These are phyloP conservation scores for Eutypa lata DNA, from an alignment of 2,329 filamentous ascomycete genomes.

Conservation along the genomic window DNA sequence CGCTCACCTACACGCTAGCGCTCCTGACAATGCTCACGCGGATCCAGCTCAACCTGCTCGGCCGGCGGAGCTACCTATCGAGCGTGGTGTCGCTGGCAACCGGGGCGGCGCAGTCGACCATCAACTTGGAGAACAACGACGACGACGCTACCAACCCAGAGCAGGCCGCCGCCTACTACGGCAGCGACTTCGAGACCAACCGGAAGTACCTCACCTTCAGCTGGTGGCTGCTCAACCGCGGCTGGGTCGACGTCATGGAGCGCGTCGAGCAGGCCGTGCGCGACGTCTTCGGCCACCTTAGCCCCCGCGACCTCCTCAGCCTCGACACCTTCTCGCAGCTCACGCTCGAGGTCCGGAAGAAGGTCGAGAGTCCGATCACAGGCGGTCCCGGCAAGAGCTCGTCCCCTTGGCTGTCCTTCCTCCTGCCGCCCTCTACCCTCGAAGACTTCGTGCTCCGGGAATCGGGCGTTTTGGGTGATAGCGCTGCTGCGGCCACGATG, in stretches of 20 bases:
- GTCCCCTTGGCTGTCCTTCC: conserved; percentile 75
- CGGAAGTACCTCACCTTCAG: conserved; percentile 92
- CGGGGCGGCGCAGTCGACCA: conserved; percentile 68
- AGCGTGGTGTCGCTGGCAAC: conserved; percentile 90
- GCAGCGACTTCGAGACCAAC: conserved; percentile 95
- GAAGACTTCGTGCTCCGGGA: conserved; percentile 83
- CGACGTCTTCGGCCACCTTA: conserved; percentile 84
- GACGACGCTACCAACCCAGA: conserved; percentile 85
- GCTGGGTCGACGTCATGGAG: conserved; percentile 78
- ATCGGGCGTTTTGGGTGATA: conserved; percentile 69
- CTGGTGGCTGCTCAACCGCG: conserved; percentile 94
- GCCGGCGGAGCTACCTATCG: conserved; percentile 90
- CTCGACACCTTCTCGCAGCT: conserved; percentile 77
- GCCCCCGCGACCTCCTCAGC: conserved; percentile 83
- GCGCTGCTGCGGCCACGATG: conserved; percentile 35
- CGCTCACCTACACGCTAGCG: conserved; percentile 84
- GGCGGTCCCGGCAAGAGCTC: background rate
- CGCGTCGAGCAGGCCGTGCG: conserved; percentile 83
- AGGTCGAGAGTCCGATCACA: conserved; percentile 65
- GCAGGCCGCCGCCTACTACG: conserved; percentile 60
- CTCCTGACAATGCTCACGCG: conserved; percentile 89
- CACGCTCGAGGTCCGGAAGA: conserved; percentile 77
- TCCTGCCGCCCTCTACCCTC: conserved; percentile 75
- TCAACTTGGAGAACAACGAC: conserved; percentile 89
- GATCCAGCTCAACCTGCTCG: conserved; percentile 94